A percentile compares a stretch with the other conserved stretches of the same genome.
Evolutionary conservation across 352 stramenopile species (phyloP).

Genomic region (Phytophthora constricta): DNA sequence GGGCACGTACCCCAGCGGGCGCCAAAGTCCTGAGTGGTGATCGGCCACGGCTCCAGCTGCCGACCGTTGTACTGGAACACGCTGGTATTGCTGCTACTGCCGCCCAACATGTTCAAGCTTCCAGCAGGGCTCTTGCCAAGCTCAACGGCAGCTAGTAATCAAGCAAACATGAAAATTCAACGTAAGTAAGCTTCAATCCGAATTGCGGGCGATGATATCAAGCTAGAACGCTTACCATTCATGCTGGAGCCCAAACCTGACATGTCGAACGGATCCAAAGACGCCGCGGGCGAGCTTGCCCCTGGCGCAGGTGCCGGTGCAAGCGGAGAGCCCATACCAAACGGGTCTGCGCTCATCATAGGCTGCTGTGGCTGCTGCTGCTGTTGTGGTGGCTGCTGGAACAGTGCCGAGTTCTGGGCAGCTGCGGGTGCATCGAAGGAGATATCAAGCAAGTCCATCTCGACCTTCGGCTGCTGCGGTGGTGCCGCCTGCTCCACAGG

Average conservation of each 20-base stretch:
- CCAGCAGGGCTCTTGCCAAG: conserved; percentile 48
- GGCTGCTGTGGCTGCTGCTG: conserved; percentile 33
- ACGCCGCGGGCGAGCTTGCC: conserved; percentile 36
- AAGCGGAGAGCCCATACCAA: conserved; percentile 61
- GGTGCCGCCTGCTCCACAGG: conserved; percentile 40
- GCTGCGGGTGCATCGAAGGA: conserved; percentile 69
- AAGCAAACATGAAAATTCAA: conserved; percentile 20
- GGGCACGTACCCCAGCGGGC: conserved; percentile 81
- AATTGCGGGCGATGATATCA: neutral
- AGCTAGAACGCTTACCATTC: conserved; percentile 56
- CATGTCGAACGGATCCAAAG: conserved; percentile 81
- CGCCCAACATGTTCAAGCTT: conserved; percentile 36
- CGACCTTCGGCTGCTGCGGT: conserved; percentile 49
- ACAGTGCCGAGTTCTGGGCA: conserved; percentile 42
- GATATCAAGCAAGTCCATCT: conserved; percentile 88
- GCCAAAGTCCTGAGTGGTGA: conserved; percentile 90
- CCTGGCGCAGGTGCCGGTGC: conserved; percentile 35
- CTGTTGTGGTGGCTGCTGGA: conserved; percentile 38
- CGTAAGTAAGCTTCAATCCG: no score
- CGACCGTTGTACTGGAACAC: conserved; percentile 86
- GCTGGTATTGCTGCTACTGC: conserved; percentile 36
- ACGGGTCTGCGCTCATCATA: conserved; percentile 58
- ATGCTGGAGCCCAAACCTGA: conserved; percentile 69
- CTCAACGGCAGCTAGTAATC: conserved; percentile 41
- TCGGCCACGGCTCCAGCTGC: conserved; percentile 80